Evolutionary conservation across 2,329 filamentous ascomycete genomes (phyloP).

Genomic region (Moelleriella libera): DNA sequence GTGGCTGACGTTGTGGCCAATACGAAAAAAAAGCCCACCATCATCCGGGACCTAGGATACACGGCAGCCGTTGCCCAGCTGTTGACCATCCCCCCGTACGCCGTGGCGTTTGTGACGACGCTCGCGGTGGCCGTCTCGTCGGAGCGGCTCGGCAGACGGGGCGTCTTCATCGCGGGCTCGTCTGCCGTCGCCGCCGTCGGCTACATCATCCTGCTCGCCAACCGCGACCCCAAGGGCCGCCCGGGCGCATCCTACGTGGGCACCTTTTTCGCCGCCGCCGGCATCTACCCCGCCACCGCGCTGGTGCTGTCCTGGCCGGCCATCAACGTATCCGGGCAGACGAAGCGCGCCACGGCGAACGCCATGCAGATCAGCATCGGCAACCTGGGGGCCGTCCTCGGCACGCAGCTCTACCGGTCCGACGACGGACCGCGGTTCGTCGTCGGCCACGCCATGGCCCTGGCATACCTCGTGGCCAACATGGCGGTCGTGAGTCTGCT

Average conservation of each 20-base stretch:
- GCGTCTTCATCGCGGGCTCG: constrained; percentile 48
- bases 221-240: constrained; percentile 25
- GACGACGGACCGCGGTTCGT: constrained; percentile 47
- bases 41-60: constrained; percentile 40
- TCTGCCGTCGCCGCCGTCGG: constrained; percentile 44
- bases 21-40: constrained; percentile 22
- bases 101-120: constrained; percentile 46
- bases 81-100: constrained; percentile 50
- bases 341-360: constrained; percentile 53
- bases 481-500: constrained; percentile 35
- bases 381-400: constrained; percentile 53
- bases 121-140: constrained; percentile 43
- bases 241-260: constrained; percentile 46
- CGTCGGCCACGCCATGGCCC: constrained; percentile 51
- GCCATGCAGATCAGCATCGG: constrained; percentile 62
- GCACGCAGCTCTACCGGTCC: constrained; percentile 54
- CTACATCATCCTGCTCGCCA: constrained; percentile 45
- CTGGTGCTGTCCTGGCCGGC: constrained; percentile 56
- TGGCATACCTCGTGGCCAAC: constrained; percentile 49
- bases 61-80: constrained; percentile 38
- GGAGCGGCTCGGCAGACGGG: constrained; percentile 41
- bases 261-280: constrained; percentile 48
- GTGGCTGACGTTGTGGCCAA: constrained; percentile 14
- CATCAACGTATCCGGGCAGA: constrained; percentile 58
- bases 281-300: constrained; percentile 52